Percentiles rank a stretch among this genome's conserved stretches.
Conservation (phyloP, 345 rosid species). For the Arabidopsis arenosa region DNA sequence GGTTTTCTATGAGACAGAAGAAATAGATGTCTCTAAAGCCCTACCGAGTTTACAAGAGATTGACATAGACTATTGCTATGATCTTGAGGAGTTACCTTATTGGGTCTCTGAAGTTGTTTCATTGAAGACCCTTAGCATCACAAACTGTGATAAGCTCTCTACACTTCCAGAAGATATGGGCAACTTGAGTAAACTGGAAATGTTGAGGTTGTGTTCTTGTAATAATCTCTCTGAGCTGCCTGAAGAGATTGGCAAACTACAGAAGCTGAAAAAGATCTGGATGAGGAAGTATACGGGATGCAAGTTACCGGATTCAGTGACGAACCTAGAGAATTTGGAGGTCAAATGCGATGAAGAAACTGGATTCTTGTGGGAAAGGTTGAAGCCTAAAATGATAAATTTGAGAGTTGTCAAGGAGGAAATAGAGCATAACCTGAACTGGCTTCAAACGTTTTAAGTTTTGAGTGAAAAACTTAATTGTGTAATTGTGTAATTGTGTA, state of each 20-base stretch:
- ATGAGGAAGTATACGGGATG: constrained; percentile 57
- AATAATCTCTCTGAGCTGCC: constrained; percentile 52
- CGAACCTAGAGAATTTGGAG: constrained; percentile 43
- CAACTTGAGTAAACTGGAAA: constrained; percentile 49
- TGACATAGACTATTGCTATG: constrained; percentile 56
- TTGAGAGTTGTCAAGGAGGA: constrained; percentile 34
- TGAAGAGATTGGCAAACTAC: constrained; percentile 51
- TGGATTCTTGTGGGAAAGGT: constrained; percentile 49
- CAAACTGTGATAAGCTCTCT: constrained; percentile 58
- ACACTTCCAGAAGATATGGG: constrained; percentile 52
- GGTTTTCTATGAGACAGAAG: constrained; percentile 21
- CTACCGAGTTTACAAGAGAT: constrained; percentile 58
- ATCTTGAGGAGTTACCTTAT: constrained; percentile 48
- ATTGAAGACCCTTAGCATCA: constrained; percentile 60
- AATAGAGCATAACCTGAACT: constrained; percentile 42
- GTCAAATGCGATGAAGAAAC: constrained; percentile 64
- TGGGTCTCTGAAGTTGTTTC: constrained; percentile 43
- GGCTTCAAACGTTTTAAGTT: constrained; percentile 10
- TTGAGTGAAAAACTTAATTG: not conserved
- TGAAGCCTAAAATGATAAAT: constrained; percentile 27
- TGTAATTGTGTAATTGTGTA: too few relatives aligned
- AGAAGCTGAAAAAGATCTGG: constrained; percentile 47
- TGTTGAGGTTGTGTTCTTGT: constrained; percentile 57
- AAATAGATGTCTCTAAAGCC: constrained; percentile 17
- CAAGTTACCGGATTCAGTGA: constrained; percentile 50